Base-by-base conservation (phyloP, 2,329 filamentous ascomycete species). In the Arthrobotrys conoides region DNA sequence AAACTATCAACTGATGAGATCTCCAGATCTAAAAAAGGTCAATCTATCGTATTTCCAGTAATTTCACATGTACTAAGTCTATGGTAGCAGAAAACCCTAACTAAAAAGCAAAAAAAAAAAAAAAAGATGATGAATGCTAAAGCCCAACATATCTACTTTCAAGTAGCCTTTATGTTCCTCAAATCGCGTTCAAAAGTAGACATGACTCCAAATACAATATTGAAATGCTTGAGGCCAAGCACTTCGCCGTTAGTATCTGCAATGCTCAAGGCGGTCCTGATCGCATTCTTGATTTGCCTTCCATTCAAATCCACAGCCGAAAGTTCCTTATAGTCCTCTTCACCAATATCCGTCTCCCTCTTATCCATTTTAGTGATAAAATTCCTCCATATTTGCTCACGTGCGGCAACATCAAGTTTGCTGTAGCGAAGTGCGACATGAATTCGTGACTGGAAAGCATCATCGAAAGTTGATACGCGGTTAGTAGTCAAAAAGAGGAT, bases 401-500 rank as follows among this genome's bases (percentile, higher is more conserved):
- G 72, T 0, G 81, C 79, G 8, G 81, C 80, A 5, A 76, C 48
- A 18, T 77, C 73, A 0, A 83, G 71, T 3, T 79, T 76, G n/a
- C 80, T 76, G 64, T 85, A 85, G 20, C 80, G 78, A 20, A 85
- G 80, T 2, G 81, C 78, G 0, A 85, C 81, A 55, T 85, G 84
- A 38, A 85, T 84, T 8, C 84, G 82, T 5, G 82, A 83, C 36
- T 83, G 82, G 80, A 86, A 84, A 0, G 85, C 85, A 2, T 84
- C 83, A 65, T 86, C 85, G 63, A 86, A 84, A 27, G 78, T 76
- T 0, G 83, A 78, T 16, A 86, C 84, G 2, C 86, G 84, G 82
- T 88, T 88, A 8, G 87, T 88, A 0, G 87, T 88, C 3, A 88
- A 83, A 82, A 87, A 87, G 5, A 87, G 81, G 3, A 87, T 83